Base-by-base conservation (phyloP, 345 rosid species). In the Corchorus capsularis region DNA sequence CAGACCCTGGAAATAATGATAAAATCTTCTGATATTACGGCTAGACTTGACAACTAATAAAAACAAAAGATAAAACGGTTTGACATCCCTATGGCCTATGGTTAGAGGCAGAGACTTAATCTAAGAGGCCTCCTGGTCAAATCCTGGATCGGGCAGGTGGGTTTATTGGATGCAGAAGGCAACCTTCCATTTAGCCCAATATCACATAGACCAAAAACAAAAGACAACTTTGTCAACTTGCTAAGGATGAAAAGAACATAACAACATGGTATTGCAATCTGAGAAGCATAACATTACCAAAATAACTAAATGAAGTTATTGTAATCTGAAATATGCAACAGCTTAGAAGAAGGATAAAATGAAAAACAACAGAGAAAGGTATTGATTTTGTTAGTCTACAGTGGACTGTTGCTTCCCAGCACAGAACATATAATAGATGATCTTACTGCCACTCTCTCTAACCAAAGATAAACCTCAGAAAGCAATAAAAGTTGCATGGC, bases 401-500 rank as follows among this genome's bases (percentile, higher is more conserved):
- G 47, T 43, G 35, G 35, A 43, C n/a, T 43, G 32, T 65, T 37
- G 20, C 10, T 59, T 65, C 13, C 20, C 53, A 66, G 54, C 71
- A 47, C 34, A 47, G 56, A 67, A 46, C 11, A 22, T 17, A 66
- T 46, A 6, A 13, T 14, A 61, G 65, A 63, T 41, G 69, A 32
- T 52, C 43, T 8, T 52, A 35, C 15, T 52, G 60, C n/a, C 27
- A 32, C 45, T 20, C 39, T 69, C 72, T 47, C 15, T 69, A 35
- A 45, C 50, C 34, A 65, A 27, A 64, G 69, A 64, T 39, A 17
- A n/a, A 32, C 69, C 69, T 39, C n/a, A 41, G 50, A 8, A 17
- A 15, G 69, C 32, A 8, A 41, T 39, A 27, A 64, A 32, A 22
- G 69, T 65, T 17, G 22, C 69, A 64, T 63, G 68, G 55, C n/a